A percentile compares a stretch with the other conserved stretches of the same genome.
phyloP scores from a whole-genome alignment of 345 rosid genomes.

The Gossypium longicalyx region DNA sequence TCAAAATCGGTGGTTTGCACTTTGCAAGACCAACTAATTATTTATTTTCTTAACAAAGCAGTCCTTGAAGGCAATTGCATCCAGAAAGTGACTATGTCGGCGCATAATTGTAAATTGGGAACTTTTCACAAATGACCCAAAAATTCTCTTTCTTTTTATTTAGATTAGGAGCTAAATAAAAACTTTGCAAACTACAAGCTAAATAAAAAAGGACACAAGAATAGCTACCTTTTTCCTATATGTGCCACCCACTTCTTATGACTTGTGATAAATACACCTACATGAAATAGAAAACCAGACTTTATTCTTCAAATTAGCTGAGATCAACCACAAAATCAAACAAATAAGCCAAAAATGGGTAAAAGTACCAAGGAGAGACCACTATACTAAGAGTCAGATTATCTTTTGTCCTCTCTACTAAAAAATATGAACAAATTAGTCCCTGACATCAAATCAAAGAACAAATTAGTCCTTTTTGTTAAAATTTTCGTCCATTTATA shows the following conservation, averaged over 20 bases:
- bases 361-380: no score
- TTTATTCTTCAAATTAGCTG: not conserved
- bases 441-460: no score
- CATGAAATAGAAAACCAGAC: not conserved
- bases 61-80: not conserved
- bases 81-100: not conserved
- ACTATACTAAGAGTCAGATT: no score
- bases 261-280: not conserved
- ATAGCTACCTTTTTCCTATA: not conserved
- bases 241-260: not conserved
- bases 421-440: no score
- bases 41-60: not conserved
- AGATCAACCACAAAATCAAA: not conserved
- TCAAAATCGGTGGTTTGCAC: not conserved
- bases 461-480: no score
- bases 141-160: no score
- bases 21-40: not conserved
- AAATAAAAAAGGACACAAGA: slow-evolving; percentile 6
- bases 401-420: no score
- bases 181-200: not conserved
- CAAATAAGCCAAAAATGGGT: not conserved
- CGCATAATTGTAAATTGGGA: not conserved
- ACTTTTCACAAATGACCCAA: not conserved
- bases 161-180: not conserved
- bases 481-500: no score